Base-by-base conservation (phyloP, 1,139 yeast species). In the Scheffersomyces illinoinensis region DNA sequence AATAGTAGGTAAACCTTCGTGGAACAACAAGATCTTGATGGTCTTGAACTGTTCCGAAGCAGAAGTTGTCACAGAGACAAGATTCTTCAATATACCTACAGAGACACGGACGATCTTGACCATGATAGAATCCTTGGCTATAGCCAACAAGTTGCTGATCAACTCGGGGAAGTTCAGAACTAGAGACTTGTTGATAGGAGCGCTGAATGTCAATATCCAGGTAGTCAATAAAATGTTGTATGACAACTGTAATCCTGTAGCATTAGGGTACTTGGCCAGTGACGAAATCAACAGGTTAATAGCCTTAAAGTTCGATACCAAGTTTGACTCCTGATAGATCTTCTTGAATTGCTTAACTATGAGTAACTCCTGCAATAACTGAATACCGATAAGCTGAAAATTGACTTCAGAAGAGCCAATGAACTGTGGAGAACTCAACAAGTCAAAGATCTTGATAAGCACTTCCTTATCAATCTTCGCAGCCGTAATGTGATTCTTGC, bases 51-150 rank as follows among this genome's bases (percentile, higher is more conserved):
- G 77, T 58, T 77, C 81, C 64, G 59, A 64, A 47, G 55, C 56
- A 46, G 71, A 74, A 62, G 62, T 75, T 66, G 58, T 68, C 62
- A 68, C 79, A 61, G 71, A 68, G 54, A 87, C 79, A 57, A 88
- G 76, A 67, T 89, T 89, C 68, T 89, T 83, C 62, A 95, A 78
- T 52, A 89, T 86, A 1, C 97, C 89, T 50, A 92, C 82, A 23
- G 96, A 82, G 56, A 95, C 81, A 71, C 99, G 84, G 51, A 92
- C 91, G 59, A 95, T 87, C 77, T 95, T 95, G 76, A 93, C 96
- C 78, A 95, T 95, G 67, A 95, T 91, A 1, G 97, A 91, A 61
- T 87, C 86, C 71, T 89, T 90, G 18, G 88, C 79, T 56, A 83
- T 76, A 7, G 69, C 66, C 59, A 85, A 79, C 60, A 85, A 74